phyloP scores from a whole-genome alignment of 2,329 filamentous ascomycete species.

The Balansia obtecta region DNA sequence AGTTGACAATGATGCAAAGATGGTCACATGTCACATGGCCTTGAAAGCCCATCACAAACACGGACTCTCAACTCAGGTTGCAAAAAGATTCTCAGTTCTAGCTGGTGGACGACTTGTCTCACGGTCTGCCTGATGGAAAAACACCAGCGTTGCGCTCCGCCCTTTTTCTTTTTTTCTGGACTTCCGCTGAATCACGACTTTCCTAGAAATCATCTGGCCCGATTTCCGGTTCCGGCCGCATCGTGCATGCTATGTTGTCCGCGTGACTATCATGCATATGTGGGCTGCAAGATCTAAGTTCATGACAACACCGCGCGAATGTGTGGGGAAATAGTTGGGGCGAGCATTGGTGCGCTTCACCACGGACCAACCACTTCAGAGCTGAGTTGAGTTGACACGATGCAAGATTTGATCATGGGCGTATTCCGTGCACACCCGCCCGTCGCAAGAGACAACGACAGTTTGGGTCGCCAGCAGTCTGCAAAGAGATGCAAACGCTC shows the following conservation, averaged over 20 bases:
- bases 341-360: background rate
- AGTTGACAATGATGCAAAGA: background rate
- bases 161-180: background rate
- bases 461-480: too few relatives aligned
- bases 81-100: background rate
- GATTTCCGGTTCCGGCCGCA: background rate
- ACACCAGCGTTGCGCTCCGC: background rate
- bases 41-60: background rate
- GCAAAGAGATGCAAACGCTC: too few relatives aligned
- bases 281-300: constrained; percentile 1
- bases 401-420: too few relatives aligned
- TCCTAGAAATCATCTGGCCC: background rate
- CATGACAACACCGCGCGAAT: background rate
- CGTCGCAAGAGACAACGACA: too few relatives aligned
- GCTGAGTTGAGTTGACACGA: too few relatives aligned
- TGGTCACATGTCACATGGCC: background rate
- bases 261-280: background rate
- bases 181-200: background rate
- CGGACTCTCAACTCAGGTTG: background rate
- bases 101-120: background rate
- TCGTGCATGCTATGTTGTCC: background rate
- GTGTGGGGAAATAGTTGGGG: too few relatives aligned
- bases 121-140: background rate
- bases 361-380: too few relatives aligned
- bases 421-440: too few relatives aligned